These are phyloP conservation scores for Pisolithus marmoratus DNA, from an alignment of 768 basidiomycete genomes.

Conservation along the genomic window DNA sequence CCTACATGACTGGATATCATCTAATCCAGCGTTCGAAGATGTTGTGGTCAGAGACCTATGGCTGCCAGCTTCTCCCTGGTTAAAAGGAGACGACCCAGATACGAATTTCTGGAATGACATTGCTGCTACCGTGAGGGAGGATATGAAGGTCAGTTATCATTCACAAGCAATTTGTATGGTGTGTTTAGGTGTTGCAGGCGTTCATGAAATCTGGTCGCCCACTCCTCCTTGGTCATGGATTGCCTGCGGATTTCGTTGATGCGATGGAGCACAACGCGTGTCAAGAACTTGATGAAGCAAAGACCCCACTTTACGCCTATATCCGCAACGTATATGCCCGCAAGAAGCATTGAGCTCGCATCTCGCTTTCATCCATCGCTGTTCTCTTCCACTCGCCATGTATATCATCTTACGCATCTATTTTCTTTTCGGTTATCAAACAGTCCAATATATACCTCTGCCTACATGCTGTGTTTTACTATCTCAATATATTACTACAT, in stretches of 20 bases:
- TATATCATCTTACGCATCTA: background rate
- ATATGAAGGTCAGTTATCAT: conserved; percentile 41
- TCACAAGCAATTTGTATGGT: background rate
- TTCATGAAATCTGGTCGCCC: conserved; percentile 66
- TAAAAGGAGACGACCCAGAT: conserved; percentile 17
- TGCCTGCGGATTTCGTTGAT: conserved; percentile 48
- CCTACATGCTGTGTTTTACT: background rate
- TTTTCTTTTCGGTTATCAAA: background rate
- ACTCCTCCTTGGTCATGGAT: conserved; percentile 57
- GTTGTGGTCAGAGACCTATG: conserved; percentile 55
- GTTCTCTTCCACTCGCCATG: background rate
- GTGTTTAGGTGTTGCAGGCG: conserved; percentile 33
- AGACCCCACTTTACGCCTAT: conserved; percentile 44
- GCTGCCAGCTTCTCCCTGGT: conserved; percentile 55
- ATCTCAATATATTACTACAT: background rate
- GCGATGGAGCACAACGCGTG: conserved; percentile 46
- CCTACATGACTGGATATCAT: conserved; percentile 47
- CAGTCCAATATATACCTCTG: background rate
- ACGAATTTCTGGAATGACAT: conserved; percentile 35
- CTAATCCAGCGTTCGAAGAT: conserved; percentile 54
- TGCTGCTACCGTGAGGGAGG: conserved; percentile 48
- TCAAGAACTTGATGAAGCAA: conserved; percentile 46
- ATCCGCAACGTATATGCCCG: conserved; percentile 57
- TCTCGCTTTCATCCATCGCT: background rate
- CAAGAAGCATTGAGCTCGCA: conserved; percentile 19